Evolutionary conservation across 2,329 filamentous ascomycete genomes (phyloP).

Genomic region (Fusarium metavorans): DNA sequence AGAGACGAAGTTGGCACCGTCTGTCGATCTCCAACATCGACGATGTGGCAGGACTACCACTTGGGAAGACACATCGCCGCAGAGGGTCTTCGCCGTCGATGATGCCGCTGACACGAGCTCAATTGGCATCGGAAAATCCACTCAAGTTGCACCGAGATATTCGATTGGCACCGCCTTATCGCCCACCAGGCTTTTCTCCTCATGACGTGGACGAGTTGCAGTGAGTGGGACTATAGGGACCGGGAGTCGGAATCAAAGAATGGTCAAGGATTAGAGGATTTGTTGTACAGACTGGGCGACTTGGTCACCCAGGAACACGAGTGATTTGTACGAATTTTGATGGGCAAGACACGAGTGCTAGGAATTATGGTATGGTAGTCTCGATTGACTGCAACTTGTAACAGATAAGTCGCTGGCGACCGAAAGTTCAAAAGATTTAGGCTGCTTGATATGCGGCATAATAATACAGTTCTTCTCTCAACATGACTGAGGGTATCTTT

Average conservation of each 20-base stretch:
- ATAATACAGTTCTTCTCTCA: slow-evolving; percentile 29
- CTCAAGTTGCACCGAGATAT: slow-evolving; percentile 37
- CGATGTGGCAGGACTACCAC: slow-evolving; percentile 15
- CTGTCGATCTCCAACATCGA: slow-evolving; percentile 26
- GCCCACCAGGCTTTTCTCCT: slow-evolving; percentile 37
- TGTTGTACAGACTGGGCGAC: neutral
- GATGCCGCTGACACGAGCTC: neutral
- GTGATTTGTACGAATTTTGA: slow-evolving; percentile 2
- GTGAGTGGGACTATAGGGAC: slow-evolving; percentile 19
- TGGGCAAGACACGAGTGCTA: neutral
- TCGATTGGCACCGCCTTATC: slow-evolving; percentile 43
- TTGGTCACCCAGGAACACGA: neutral
- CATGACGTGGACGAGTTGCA: slow-evolving; percentile 53
- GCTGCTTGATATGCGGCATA: slow-evolving; percentile 21
- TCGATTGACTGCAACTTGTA: slow-evolving; percentile 22
- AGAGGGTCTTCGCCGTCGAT: slow-evolving; percentile 30
- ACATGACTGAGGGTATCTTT: slow-evolving; percentile 30
- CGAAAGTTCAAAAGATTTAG: neutral
- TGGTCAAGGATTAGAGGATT: neutral
- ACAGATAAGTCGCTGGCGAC: slow-evolving; percentile 30
- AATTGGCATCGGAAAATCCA: slow-evolving; percentile 29
- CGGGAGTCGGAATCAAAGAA: neutral
- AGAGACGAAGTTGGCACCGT: slow-evolving; percentile 38
- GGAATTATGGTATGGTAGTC: neutral
- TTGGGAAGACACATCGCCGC: slow-evolving; percentile 17